Evolutionary conservation across 306 rosid genomes (phyloP).

Genomic region (Ammopiptanthus mongolicus): DNA sequence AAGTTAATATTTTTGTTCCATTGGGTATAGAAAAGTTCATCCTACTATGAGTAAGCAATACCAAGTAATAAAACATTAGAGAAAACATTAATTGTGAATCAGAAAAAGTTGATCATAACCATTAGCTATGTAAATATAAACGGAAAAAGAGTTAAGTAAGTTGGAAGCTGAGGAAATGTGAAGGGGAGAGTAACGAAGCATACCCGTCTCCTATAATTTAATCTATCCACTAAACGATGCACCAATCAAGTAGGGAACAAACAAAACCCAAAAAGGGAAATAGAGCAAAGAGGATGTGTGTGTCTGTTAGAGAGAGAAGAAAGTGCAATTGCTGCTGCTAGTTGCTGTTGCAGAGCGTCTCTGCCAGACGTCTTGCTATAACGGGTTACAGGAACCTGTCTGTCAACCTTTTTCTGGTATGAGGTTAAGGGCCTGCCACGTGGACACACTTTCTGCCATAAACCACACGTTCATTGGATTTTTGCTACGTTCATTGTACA

Average conservation of each 20-base stretch:
- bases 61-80: too few species aligned
- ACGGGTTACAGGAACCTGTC: slow-evolving; percentile 29
- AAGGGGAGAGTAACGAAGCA: not conserved
- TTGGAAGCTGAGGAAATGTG: not conserved
- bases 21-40: not conserved
- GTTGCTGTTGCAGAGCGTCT: not conserved
- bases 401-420: not conserved
- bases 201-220: slow-evolving; percentile 24
- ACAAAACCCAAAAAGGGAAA: not conserved
- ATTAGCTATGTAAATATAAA: not conserved
- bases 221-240: not conserved
- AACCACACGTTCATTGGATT: not conserved
- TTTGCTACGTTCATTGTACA: too few species aligned
- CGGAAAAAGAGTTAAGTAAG: not conserved
- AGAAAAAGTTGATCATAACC: not conserved
- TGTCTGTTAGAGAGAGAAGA: slow-evolving; percentile 4
- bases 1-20: not conserved
- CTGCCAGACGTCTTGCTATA: slow-evolving; percentile 21
- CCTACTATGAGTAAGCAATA: not conserved
- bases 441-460: slow-evolving; percentile 40
- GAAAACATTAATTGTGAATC: not conserved
- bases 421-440: slow-evolving; percentile 65
- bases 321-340: not conserved
- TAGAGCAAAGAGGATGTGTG: not conserved
- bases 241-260: too few species aligned